Evolutionary conservation across 345 rosid genomes (phyloP), one percentile per base, ranked within the genome.

Genomic region (Eutrema yunnanense): DNA sequence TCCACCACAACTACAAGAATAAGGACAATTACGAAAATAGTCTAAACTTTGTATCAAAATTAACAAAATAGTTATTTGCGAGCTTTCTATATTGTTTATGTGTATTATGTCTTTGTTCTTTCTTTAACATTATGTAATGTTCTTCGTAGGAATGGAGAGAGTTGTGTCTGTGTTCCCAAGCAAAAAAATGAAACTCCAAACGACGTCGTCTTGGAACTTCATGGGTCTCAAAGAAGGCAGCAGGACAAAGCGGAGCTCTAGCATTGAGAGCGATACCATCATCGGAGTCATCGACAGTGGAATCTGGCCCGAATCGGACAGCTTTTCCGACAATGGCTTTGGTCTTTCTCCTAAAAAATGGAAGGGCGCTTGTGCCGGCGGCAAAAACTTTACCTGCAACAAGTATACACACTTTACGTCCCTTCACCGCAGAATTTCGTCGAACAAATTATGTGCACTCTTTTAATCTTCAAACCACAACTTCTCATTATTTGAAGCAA

Each of bases 181-280:
- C 40, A 59, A 2, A 16, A 80, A 12, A 9, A 26, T 56, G 5
- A 61, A 82, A 13, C 80, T 77, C 47, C 84, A 69, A 3, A 85
- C 89, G 1, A 82, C 89, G 40, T 60, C 81, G 51, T 87, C 88
- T 3, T 87, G 89, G 92, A 79, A 80, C 58, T 85, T 85, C 63
- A 34, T 85, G 64, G 88, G 86, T 8, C 44, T 85, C 8, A 58
- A 48, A 26, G 64, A 72, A 52, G 74, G 67, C 29, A 12, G 42
- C 4, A 66, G 38, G 1, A 67, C 71, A 0, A 51, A 48, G 1
- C 29, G 68, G 9, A 58, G 59, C 9, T 65, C 58, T 0, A 12
- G 8, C 0, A 29, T 6, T 19, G 81, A 78, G 47, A 82, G 82
- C 56, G 67, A 86, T 55, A 37, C 58, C 2, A 59, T 81, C 4